Evolutionary conservation across 176 grass and related monocot species (phyloP), one percentile per base, ranked within the genome.

Genomic region (Oryza brachyantha): DNA sequence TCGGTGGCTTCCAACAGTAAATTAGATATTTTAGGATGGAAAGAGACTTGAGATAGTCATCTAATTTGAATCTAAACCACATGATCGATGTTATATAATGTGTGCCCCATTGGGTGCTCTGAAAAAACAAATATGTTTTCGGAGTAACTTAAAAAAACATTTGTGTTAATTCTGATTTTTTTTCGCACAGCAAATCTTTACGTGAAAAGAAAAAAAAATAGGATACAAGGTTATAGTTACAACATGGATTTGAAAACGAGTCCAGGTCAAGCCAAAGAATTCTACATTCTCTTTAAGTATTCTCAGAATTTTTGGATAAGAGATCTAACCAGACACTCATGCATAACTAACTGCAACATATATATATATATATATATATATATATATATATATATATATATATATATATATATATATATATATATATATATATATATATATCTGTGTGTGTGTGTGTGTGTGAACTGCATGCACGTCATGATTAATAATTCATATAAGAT

Each of bases 11-110:
- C 16, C 52, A 48, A 70, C 50, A 77, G 52, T 69, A 45, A 50
- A 73, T 27, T 64, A 9, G 79, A 73, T 72, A 40, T 46, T 48
- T 58, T 45, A 61, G 3, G 68, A 16, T 8, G 22, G 81, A 84
- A 76, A 77, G 64, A 77, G 36, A 76, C 22, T 4, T 13, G 46
- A 19, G 50, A 55, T 54, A 13, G 68, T 32, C 63, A 36, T 59
- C 21, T 61, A 69, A 12, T 29, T 40, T 16, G 16, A 73, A 72
- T 21, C 9, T 34, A 16, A 29, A 34, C 29, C 40, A 21, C 68
- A 46, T 1, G 13, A 70, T n/a, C n/a, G n/a, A n/a, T n/a, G n/a
- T n/a, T n/a, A n/a, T n/a, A n/a, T 46, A 19, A 19, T 46, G 0
- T 63, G 5, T 2, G 2, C 17, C 7, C 7, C 8, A 29, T 25